Conservation (phyloP, 257 asterid genomes). For the Solanum ossicruentum region DNA sequence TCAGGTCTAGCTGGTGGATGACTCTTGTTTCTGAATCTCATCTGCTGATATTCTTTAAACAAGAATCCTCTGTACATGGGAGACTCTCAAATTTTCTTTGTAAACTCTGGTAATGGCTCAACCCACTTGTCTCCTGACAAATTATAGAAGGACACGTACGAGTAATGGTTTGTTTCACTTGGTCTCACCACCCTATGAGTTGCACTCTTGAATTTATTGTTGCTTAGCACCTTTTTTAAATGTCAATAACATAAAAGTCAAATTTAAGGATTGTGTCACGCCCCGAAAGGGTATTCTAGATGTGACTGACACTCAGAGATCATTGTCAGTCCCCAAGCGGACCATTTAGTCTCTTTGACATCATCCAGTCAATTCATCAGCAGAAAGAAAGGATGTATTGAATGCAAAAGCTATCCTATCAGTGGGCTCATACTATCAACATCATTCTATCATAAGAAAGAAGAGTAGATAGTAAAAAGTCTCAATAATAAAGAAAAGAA, state of each 20-base stretch:
- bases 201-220: conserved; percentile 40
- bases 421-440: too few species aligned
- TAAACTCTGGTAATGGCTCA: conserved; percentile 36
- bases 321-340: too few species aligned
- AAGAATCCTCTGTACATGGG: conserved; percentile 30
- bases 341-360: too few species aligned
- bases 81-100: conserved; percentile 19
- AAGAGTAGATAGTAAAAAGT: too few species aligned
- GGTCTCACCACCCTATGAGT: conserved; percentile 34
- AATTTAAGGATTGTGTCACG: too few species aligned
- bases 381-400: too few species aligned
- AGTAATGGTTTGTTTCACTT: conserved; percentile 18
- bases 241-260: neutral
- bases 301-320: too few species aligned
- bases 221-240: conserved; percentile 18
- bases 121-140: conserved; percentile 33
- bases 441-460: too few species aligned
- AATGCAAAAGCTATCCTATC: too few species aligned
- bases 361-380: too few species aligned
- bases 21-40: conserved; percentile 29
- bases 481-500: too few species aligned
- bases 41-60: conserved; percentile 18
- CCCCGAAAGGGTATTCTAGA: too few species aligned
- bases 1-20: conserved; percentile 29
- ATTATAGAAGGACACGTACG: conserved; percentile 22